Conservation (phyloP, 2,329 filamentous ascomycete species). For the Monilinia polystroma region DNA sequence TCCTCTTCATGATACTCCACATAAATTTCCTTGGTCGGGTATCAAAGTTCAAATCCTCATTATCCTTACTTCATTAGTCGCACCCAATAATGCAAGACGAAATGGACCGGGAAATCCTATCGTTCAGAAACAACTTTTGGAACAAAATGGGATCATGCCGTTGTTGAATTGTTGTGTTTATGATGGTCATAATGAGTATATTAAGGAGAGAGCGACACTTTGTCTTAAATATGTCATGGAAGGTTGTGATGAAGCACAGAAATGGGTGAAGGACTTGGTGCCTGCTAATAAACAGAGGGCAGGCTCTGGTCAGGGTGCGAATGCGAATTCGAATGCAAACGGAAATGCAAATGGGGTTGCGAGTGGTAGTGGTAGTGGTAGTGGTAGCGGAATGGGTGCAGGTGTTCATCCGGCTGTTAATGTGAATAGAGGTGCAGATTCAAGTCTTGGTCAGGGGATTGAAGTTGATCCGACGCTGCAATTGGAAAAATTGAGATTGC, state of each 20-base stretch:
- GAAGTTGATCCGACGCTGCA: conserved; percentile 9
- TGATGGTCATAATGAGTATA: conserved; percentile 91
- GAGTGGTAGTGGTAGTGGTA: neutral
- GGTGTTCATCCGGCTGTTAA: neutral
- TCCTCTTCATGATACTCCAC: conserved; percentile 60
- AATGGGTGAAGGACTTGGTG: conserved; percentile 60
- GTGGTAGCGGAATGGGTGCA: too few species aligned
- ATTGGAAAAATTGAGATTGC: conserved; percentile 14
- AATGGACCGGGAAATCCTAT: conserved; percentile 64
- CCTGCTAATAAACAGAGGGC: conserved; percentile 31
- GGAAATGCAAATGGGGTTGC: neutral
- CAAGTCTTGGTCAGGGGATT: neutral
- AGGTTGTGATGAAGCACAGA: conserved; percentile 70
- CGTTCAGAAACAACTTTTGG: conserved; percentile 85
- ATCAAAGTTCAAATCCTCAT: conserved; percentile 92
- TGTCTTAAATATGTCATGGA: conserved; percentile 82
- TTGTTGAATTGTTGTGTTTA: conserved; percentile 87
- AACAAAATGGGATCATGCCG: conserved; percentile 80
- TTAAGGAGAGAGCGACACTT: conserved; percentile 86
- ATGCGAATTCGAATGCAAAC: neutral
- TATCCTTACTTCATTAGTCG: conserved; percentile 79
- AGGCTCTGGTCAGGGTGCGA: neutral
- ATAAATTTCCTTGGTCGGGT: conserved; percentile 66
- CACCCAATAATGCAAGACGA: conserved; percentile 66
- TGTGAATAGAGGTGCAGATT: neutral